These are phyloP conservation scores for Puccinia hordei DNA, from an alignment of 1,284 basidiomycete genomes.

Conservation along the genomic window DNA sequence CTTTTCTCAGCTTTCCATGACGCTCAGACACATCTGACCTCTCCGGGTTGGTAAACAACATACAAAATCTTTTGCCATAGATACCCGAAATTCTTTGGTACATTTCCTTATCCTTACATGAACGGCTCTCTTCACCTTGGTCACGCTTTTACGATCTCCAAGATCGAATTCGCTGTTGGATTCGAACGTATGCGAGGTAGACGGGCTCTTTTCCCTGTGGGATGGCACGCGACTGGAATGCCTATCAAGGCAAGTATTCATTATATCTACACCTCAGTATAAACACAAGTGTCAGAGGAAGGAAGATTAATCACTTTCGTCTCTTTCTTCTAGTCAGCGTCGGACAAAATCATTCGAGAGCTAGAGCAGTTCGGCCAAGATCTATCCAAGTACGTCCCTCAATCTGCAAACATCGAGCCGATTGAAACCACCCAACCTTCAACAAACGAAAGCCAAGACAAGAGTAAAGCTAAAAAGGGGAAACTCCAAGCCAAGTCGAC, in stretches of 20 bases:
- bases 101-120: conserved; percentile 71
- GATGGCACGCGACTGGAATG: conserved; percentile 96
- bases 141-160: conserved; percentile 97
- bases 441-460: conserved; percentile 55
- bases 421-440: conserved; percentile 39
- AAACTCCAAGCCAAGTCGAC: conserved; percentile 92
- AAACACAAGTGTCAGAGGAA: neutral
- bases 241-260: conserved; percentile 88
- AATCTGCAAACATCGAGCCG: conserved; percentile 47
- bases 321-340: conserved; percentile 64
- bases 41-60: neutral
- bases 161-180: conserved; percentile 95
- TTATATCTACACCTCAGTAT: too few relatives aligned
- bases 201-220: conserved; percentile 90
- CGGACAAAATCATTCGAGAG: conserved; percentile 96
- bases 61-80: conserved; percentile 11
- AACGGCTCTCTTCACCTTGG: conserved; percentile 96
- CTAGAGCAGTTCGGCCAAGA: conserved; percentile 92
- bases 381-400: conserved; percentile 67
- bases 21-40: neutral
- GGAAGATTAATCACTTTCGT: conserved; percentile 3
- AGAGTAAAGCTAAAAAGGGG: conserved; percentile 86
- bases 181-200: conserved; percentile 95
- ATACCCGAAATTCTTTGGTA: conserved; percentile 49
- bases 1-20: neutral